Evolutionary conservation across 768 basidiomycete species (phyloP).

Genomic region (Mycena metata): DNA sequence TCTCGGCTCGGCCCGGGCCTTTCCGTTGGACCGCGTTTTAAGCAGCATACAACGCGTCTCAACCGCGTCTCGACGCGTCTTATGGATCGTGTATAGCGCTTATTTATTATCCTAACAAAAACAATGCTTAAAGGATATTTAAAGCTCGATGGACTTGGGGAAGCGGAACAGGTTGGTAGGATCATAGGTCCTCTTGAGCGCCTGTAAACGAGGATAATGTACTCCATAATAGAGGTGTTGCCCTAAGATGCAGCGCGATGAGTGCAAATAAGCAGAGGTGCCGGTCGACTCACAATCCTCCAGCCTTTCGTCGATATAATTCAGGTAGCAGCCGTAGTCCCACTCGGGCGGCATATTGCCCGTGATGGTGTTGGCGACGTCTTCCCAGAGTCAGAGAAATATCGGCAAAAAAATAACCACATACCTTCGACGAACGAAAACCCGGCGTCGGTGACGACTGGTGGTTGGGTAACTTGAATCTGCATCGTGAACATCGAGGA

Average conservation of each 20-base stretch:
- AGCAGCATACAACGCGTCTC: too few species aligned
- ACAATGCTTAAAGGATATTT: not conserved
- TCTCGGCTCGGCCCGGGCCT: too few species aligned
- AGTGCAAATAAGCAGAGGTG: not conserved
- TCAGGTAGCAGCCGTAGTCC: too few species aligned
- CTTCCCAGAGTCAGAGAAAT: too few species aligned
- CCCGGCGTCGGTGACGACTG: not conserved
- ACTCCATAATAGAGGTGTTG: not conserved
- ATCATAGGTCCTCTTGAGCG: conserved; percentile 7
- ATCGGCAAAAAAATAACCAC: not conserved
- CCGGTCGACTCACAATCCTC: too few species aligned
- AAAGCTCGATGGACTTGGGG: conserved; percentile 14
- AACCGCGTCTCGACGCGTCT: too few species aligned
- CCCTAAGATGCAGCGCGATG: not conserved
- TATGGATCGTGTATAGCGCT: too few species aligned
- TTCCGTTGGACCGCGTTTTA: too few species aligned
- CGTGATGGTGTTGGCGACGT: too few species aligned
- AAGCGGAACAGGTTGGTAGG: conserved; percentile 12
- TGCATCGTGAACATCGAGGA: conserved; percentile 49
- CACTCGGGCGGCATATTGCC: too few species aligned
- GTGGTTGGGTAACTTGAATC: conserved; percentile 40
- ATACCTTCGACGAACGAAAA: conserved; percentile 1
- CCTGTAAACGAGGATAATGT: conserved; percentile 6
- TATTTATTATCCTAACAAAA: too few species aligned
- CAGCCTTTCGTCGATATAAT: too few species aligned